Percentiles rank a stretch among this genome's conserved stretches.
These are phyloP conservation scores for Withania somnifera DNA, from an alignment of 305 asterid species.

Conservation along the genomic window DNA sequence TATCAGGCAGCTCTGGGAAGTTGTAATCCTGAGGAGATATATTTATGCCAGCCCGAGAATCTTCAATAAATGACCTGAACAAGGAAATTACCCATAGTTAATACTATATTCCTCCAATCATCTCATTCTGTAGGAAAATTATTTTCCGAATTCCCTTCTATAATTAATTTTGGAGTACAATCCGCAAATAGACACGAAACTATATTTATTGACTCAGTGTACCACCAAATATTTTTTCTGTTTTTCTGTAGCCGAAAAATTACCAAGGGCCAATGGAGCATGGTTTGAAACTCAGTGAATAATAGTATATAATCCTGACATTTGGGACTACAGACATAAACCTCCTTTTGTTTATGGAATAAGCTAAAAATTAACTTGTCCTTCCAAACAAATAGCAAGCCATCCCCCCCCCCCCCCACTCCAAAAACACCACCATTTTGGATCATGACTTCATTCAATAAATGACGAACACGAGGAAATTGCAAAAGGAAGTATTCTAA, in stretches of 20 bases:
- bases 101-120: not conserved
- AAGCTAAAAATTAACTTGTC: not conserved
- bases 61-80: slow-evolving; percentile 69
- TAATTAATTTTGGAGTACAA: not conserved
- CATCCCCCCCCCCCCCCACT: not conserved
- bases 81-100: not conserved
- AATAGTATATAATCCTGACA: not conserved
- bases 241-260: not conserved
- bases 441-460: not conserved
- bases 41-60: slow-evolving; percentile 71
- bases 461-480: not conserved
- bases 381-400: not conserved
- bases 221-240: not conserved
- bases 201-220: not conserved
- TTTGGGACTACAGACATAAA: not conserved
- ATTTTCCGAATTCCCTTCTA: not conserved
- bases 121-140: not conserved
- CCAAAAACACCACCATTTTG: not conserved
- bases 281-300: not conserved
- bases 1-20: slow-evolving; percentile 80
- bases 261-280: not conserved
- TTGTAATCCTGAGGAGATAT: slow-evolving; percentile 75
- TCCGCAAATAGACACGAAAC: not conserved
- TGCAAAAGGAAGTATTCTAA: not conserved
- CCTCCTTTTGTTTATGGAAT: not conserved